Base-by-base conservation (phyloP, 2,329 filamentous ascomycete genomes). In the Epichloe sylvatica region DNA sequence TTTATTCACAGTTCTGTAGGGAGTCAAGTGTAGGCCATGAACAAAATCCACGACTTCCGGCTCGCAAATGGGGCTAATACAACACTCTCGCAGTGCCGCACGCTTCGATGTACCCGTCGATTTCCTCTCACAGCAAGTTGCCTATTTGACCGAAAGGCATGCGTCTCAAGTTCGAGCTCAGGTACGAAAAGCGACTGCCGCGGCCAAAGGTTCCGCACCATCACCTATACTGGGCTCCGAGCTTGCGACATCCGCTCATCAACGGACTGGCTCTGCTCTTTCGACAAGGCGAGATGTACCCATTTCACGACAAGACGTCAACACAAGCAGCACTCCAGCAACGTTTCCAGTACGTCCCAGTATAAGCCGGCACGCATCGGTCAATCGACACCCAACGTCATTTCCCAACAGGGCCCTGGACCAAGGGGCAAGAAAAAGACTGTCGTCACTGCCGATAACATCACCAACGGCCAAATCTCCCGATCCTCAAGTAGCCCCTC, bases 71-170 rank as follows among this genome's bases (percentile, higher is more conserved):
- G 13, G 36, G 17, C 51, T 52, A 37, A 52, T 62, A 52, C 49
- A 41, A 52, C 63, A 52, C 42, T 51, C n/a, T 40, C 45, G 19
- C 57, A 84, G 84, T 61, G 87, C 86, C 44, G 73, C 77, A 47
- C 75, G 79, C 43, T 95, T 96, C 66, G 78, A 90, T 54, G 91
- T 96, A 19, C 84, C 86, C 25, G 80, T 94, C 51, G 77, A 88
- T 39, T 97, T 97, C 61, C 76, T 98, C 34, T 78, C 96, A 15
- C 87, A 95, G 63, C 89, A 98, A 67, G 89, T 89, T 54, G 89
- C 88, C 65, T 95, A 89, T 78, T 78, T 97, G 5, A 95, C 92
- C 61, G 90, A 97, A 63, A 77, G 86, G 47, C 88, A 97, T 68
- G 78, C 94, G 30, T 86, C 86, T 0, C 88, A 96, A 63, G 86